These are phyloP conservation scores for Begonia loranthoides DNA, from an alignment of 306 rosid species.

Conservation along the genomic window DNA sequence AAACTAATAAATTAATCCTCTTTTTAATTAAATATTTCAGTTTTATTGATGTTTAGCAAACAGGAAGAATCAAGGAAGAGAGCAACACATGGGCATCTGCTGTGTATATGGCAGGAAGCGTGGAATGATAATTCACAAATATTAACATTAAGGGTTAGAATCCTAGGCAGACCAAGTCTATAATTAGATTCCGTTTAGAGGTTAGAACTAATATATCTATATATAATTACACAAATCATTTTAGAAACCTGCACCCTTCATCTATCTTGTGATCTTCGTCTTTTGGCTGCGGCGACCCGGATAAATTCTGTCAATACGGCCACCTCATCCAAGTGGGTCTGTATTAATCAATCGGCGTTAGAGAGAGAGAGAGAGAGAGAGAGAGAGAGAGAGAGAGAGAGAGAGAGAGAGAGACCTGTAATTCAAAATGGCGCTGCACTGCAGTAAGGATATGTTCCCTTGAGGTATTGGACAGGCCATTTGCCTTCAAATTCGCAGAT, in stretches of 20 bases:
- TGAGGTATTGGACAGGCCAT: constrained; percentile 19
- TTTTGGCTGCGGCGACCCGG: not conserved
- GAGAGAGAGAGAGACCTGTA: constrained; percentile 25
- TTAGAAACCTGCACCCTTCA: not conserved
- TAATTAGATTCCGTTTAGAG: not conserved
- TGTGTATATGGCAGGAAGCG: too few relatives aligned
- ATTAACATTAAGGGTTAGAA: not conserved
- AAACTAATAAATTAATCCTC: too few relatives aligned
- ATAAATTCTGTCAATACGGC: not conserved
- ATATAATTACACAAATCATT: not conserved
- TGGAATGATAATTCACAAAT: too few relatives aligned
- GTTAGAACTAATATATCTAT: not conserved
- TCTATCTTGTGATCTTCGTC: not conserved
- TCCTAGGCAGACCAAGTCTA: not conserved
- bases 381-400: too few relatives aligned
- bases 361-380: too few relatives aligned
- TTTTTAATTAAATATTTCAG: too few relatives aligned
- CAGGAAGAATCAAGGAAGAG: too few relatives aligned
- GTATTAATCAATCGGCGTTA: not conserved
- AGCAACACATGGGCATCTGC: too few relatives aligned
- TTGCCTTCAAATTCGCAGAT: constrained; percentile 19
- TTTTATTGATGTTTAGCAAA: too few relatives aligned
- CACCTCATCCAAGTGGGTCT: not conserved
- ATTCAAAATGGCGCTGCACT: constrained; percentile 32
- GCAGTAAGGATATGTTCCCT: constrained; percentile 33